Conservation (phyloP, 257 asterid species). For the Solanum acaule region DNA sequence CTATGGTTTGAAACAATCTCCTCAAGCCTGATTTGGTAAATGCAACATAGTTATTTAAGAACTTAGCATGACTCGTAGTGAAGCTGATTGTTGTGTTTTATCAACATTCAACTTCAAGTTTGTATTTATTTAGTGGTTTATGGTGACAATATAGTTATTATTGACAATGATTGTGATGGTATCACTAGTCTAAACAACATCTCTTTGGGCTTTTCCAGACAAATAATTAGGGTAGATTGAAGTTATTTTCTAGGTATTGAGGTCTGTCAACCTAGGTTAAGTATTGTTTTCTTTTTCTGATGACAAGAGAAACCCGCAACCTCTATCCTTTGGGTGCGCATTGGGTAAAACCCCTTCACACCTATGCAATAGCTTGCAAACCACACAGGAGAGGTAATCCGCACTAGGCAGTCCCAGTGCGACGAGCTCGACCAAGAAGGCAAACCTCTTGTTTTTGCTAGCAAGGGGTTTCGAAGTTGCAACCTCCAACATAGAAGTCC, state of each 20-base stretch:
- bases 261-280: background rate
- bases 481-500: background rate
- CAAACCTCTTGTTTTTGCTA: background rate
- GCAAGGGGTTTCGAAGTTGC: background rate
- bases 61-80: background rate
- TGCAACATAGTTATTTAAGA: background rate
- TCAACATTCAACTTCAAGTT: background rate
- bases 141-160: background rate
- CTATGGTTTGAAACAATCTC: background rate
- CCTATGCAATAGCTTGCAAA: background rate
- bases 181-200: background rate
- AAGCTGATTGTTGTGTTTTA: background rate
- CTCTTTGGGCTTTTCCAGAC: background rate
- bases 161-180: background rate
- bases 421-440: background rate
- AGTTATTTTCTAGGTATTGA: background rate
- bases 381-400: background rate
- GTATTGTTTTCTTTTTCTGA: background rate
- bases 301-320: background rate
- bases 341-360: background rate
- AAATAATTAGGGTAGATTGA: background rate
- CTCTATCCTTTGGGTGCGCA: background rate
- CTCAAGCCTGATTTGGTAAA: background rate
- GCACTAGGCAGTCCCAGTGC: background rate
- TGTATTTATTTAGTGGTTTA: background rate